Conservation (phyloP, 306 rosid genomes). For the Cyclanthera cordifolia region DNA sequence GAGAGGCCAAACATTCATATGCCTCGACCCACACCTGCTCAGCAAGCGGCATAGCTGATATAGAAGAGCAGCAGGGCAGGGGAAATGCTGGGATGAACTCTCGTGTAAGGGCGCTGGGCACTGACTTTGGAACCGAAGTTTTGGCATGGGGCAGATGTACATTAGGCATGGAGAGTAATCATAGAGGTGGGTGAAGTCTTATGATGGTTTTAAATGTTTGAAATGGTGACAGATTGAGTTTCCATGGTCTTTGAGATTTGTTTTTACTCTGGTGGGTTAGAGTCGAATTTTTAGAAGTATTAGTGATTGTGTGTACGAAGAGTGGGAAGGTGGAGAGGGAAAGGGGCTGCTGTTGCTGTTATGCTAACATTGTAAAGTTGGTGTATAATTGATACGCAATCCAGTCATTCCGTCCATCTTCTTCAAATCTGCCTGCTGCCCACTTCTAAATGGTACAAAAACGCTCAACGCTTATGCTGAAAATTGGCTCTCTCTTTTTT, state of each 20-base stretch:
- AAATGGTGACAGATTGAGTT: conserved; percentile 4
- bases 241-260: neutral
- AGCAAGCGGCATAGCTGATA: neutral
- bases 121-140: neutral
- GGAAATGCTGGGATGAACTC: neutral
- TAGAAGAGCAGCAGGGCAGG: neutral
- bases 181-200: conserved; percentile 1
- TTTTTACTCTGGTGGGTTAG: neutral
- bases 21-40: conserved; percentile 16
- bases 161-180: neutral
- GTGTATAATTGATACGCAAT: conserved; percentile 3
- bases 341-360: neutral
- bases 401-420: conserved; percentile 7
- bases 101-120: neutral
- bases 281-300: neutral
- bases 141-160: neutral
- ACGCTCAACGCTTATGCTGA: neutral
- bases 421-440: neutral
- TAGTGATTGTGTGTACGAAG: neutral
- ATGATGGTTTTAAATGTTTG: neutral
- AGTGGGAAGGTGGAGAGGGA: neutral
- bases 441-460: neutral
- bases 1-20: conserved; percentile 23
- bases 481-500: neutral
- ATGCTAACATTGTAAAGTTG: conserved; percentile 5